phyloP scores from a whole-genome alignment of 1,139 yeast genomes.

The Blastobotrys ciferrii region DNA sequence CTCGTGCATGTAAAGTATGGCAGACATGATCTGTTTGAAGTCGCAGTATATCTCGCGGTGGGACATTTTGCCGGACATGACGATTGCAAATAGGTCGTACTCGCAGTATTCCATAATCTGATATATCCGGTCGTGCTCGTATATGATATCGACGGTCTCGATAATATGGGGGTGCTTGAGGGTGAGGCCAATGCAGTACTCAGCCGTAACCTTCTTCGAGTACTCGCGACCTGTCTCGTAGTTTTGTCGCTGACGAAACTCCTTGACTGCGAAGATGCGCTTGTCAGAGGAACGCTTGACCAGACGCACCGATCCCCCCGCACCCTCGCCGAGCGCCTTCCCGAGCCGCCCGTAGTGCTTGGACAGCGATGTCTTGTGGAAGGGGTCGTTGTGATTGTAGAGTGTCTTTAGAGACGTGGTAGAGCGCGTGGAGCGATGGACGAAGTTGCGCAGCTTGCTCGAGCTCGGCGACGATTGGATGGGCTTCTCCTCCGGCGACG shows the following conservation, averaged over 20 bases:
- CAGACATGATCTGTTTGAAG: slow-evolving; percentile 79
- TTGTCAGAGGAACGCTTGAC: slow-evolving; percentile 68
- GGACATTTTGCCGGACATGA: slow-evolving; percentile 91
- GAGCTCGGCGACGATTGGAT: neutral
- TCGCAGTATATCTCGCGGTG: slow-evolving; percentile 85
- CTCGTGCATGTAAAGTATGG: slow-evolving; percentile 79
- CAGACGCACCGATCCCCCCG: slow-evolving; percentile 87
- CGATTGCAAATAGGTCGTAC: slow-evolving; percentile 88
- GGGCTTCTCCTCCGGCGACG: slow-evolving; percentile 9
- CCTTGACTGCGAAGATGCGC: slow-evolving; percentile 85
- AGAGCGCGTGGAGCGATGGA: slow-evolving; percentile 20
- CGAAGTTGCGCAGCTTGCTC: slow-evolving; percentile 12
- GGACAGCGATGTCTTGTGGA: slow-evolving; percentile 46
- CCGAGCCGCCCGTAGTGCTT: slow-evolving; percentile 81
- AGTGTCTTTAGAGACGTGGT: slow-evolving; percentile 21
- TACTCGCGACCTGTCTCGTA: slow-evolving; percentile 82
- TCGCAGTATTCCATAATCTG: slow-evolving; percentile 97
- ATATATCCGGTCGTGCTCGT: slow-evolving; percentile 80
- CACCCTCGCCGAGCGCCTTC: slow-evolving; percentile 90
- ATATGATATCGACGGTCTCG: slow-evolving; percentile 86
- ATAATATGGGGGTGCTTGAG: slow-evolving; percentile 87
- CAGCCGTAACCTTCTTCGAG: slow-evolving; percentile 91
- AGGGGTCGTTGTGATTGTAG: slow-evolving; percentile 12
- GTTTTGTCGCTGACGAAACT: slow-evolving; percentile 74
- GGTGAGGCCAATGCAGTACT: slow-evolving; percentile 91